A percentile compares a stretch with the other conserved stretches of the same genome.
Evolutionary conservation across 495 filamentous ascomycete genomes (phyloP).

Genomic region (Baudoinia panamericana): DNA sequence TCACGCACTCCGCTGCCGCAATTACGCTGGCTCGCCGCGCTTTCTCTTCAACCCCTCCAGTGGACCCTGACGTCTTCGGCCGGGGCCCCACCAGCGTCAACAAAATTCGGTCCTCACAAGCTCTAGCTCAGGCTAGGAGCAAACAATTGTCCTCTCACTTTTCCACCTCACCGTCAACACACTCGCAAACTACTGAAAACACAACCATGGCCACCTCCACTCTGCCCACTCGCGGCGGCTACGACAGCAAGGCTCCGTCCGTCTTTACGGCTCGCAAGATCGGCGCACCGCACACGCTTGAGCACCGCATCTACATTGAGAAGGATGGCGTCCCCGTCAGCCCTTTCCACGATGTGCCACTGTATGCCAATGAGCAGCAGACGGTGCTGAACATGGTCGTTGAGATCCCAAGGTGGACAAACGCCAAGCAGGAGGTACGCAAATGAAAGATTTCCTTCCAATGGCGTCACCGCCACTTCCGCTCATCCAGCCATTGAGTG

Average conservation of each 20-base stretch:
- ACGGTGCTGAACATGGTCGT: slow-evolving; percentile 98
- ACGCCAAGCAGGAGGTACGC: slow-evolving; percentile 92
- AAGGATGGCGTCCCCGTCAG: slow-evolving; percentile 89
- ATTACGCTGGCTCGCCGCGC: no score
- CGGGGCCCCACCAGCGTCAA: slow-evolving; percentile 17
- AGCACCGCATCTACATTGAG: slow-evolving; percentile 95
- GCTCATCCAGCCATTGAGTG: slow-evolving; percentile 4
- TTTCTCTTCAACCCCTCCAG: no score
- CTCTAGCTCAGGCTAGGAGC: slow-evolving; percentile 17
- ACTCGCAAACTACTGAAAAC: slow-evolving; percentile 32
- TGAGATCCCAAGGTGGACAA: slow-evolving; percentile 98
- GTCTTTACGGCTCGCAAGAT: slow-evolving; percentile 68
- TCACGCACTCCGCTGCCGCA: no score
- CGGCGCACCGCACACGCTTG: slow-evolving; percentile 78
- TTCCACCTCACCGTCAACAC: slow-evolving; percentile 7
- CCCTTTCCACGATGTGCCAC: slow-evolving; percentile 95
- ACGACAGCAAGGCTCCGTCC: slow-evolving; percentile 41
- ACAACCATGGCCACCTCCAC: slow-evolving; percentile 40
- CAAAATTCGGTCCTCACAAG: slow-evolving; percentile 17
- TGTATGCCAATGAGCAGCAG: slow-evolving; percentile 89
- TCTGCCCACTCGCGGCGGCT: slow-evolving; percentile 48
- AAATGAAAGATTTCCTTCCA: background rate
- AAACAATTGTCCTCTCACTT: slow-evolving; percentile 26
- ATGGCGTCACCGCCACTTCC: background rate
- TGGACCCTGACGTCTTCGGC: no score